Percentiles rank a stretch among this genome's conserved stretches.
Evolutionary conservation across 2,329 filamentous ascomycete genomes (phyloP).

Genomic region (Coleophoma crateriformis): DNA sequence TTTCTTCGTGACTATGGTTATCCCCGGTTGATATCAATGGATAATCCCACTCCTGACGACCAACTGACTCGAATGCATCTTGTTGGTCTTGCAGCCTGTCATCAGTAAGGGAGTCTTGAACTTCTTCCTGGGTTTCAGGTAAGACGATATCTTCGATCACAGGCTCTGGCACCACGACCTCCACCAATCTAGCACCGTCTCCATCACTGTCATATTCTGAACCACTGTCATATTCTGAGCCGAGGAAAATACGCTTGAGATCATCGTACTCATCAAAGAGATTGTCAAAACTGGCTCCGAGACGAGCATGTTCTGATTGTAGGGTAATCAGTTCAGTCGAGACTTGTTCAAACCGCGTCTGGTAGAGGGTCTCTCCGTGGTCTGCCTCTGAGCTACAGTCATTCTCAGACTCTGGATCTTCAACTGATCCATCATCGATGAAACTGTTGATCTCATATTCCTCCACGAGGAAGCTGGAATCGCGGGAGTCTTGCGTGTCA

Average conservation of each 20-base stretch:
- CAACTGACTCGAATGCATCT: constrained; percentile 34
- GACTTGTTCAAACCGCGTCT: constrained; percentile 11
- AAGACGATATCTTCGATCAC: constrained; percentile 15
- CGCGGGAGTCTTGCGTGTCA: constrained; percentile 18
- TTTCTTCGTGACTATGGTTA: constrained; percentile 34
- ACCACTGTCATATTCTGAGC: constrained; percentile 6
- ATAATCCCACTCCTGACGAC: constrained; percentile 33
- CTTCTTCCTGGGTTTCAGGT: constrained; percentile 11
- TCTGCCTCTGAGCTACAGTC: not conserved
- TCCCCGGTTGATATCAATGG: constrained; percentile 35
- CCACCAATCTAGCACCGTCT: constrained; percentile 8
- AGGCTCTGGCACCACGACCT: constrained; percentile 9
- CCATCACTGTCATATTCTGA: constrained; percentile 6
- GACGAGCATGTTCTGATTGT: not conserved
- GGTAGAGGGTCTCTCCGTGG: constrained; percentile 14
- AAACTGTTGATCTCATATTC: constrained; percentile 21
- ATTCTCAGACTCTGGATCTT: constrained; percentile 1
- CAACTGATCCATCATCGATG: constrained; percentile 13
- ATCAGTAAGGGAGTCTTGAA: not conserved
- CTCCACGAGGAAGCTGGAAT: constrained; percentile 5
- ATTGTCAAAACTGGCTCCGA: constrained; percentile 1
- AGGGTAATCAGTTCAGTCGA: not conserved
- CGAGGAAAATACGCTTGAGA: constrained; percentile 9
- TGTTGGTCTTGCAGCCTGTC: too few relatives aligned
- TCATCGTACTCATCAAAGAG: constrained; percentile 6